These are phyloP conservation scores for Casuarina cunninghamiana DNA, from an alignment of 306 rosid genomes.

Conservation along the genomic window DNA sequence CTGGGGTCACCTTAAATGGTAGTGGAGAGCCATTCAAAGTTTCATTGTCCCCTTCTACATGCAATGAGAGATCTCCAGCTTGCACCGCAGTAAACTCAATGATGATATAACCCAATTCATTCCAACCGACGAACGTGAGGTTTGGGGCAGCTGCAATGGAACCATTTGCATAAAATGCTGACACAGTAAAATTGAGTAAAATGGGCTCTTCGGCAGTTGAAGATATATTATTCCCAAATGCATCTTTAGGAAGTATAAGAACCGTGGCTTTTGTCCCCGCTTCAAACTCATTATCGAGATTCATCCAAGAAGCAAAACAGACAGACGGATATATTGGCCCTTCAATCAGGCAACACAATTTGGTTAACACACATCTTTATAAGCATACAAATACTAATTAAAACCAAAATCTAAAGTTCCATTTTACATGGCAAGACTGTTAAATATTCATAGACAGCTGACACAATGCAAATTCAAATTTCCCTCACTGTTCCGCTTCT, in stretches of 20 bases:
- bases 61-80: conserved; percentile 63
- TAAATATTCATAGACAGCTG: not conserved
- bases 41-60: conserved; percentile 62
- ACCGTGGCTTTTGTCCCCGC: conserved; percentile 68
- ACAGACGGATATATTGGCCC: conserved; percentile 67
- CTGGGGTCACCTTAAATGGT: conserved; percentile 75
- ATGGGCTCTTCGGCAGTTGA: conserved; percentile 43
- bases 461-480: not conserved
- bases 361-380: conserved; percentile 1
- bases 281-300: conserved; percentile 52
- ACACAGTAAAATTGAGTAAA: conserved; percentile 49
- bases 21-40: conserved; percentile 69
- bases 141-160: conserved; percentile 46
- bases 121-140: conserved; percentile 63
- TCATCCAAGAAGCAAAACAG: conserved; percentile 78
- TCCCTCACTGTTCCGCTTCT: not conserved
- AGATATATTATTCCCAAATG: conserved; percentile 75
- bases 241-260: conserved; percentile 71
- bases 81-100: conserved; percentile 51
- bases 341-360: conserved; percentile 29
- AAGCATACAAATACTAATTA: not conserved
- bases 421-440: not conserved
- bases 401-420: not conserved
- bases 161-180: conserved; percentile 48
- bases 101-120: conserved; percentile 58